Base-by-base conservation (phyloP, 306 rosid species). In the Cyclanthera cordifolia region DNA sequence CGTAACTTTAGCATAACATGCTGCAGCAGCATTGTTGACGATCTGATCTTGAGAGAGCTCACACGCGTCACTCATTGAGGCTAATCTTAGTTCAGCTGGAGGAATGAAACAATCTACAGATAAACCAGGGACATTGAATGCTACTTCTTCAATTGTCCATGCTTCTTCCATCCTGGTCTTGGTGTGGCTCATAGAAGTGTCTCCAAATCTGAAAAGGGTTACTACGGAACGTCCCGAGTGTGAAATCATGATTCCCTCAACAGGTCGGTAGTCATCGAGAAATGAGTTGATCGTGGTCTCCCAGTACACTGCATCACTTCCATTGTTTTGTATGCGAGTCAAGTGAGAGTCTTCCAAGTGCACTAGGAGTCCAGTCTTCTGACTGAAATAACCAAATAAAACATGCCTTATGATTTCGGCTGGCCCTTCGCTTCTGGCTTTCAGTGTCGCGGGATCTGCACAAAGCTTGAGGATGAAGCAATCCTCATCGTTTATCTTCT, bases 121-220 rank as follows among this genome's bases (percentile, higher is more conserved):
- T 72, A 93, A 86, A 55, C 98, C 98, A 0, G 96, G 96, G 53
- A 93, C 98, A 32, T 87, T 89, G 82, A 93, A 93, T 0, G 96
- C 96, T 53, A 93, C 96, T 80, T 93, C 98, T 81, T 93, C 98
- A 43, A 93, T 90, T 4, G 96, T 87, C 98, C 98, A 93, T 60
- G 95, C 94, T 79, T 93, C 98, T 82, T 93, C 98, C 98, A 93
- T 93, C 82, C 89, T 81, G 10, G 98, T 89, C 75, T 93, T 93
- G 2, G 98, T 89, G 85, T 93, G 98, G 75, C 98, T 93, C 98
- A 93, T 79, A 19, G 98, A 91, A n/a, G 98, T 93, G 77, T 93
- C 98, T 67, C 98, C 98, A 61, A 93, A 93, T 79, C 98, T 87
- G 87, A 93, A 93, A 48, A 93, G 96, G 27, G 98, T 93, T 69